Evolutionary conservation across 257 asterid genomes (phyloP).

Genomic region (Voacanga thouarsii): DNA sequence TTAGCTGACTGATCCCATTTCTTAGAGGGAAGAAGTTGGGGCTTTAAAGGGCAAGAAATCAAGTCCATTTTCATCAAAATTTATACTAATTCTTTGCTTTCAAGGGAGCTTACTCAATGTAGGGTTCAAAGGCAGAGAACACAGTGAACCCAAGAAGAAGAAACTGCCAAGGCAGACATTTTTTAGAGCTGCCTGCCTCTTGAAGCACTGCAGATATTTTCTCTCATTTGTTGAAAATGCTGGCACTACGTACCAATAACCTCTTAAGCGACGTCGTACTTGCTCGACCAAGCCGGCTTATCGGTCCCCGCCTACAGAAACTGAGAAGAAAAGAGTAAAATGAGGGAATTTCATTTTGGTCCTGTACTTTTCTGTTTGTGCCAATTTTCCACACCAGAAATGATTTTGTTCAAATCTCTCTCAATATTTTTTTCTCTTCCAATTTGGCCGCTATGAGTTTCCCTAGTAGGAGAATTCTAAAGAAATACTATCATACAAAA

Average conservation of each 20-base stretch:
- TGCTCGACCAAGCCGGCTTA: not conserved
- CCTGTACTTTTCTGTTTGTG: not conserved
- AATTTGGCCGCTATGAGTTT: too few relatives aligned
- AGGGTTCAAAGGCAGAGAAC: conserved; percentile 9
- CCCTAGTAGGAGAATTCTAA: too few relatives aligned
- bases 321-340: not conserved
- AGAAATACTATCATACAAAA: too few relatives aligned
- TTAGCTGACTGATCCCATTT: conserved; percentile 13
- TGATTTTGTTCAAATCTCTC: too few relatives aligned
- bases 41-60: conserved; percentile 36
- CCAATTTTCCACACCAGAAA: not conserved
- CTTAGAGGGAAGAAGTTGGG: conserved; percentile 33
- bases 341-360: not conserved
- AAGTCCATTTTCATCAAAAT: conserved; percentile 40
- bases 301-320: not conserved
- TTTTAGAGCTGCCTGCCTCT: not conserved
- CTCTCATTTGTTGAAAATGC: not conserved
- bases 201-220: not conserved
- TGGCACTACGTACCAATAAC: not conserved
- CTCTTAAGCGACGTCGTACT: not conserved
- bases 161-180: not conserved
- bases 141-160: not conserved
- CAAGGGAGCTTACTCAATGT: not conserved
- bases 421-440: too few relatives aligned
- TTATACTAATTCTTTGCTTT: not conserved